These are phyloP conservation scores for Colletotrichum higginsianum DNA, from an alignment of 2,329 filamentous ascomycete genomes.

Conservation along the genomic window DNA sequence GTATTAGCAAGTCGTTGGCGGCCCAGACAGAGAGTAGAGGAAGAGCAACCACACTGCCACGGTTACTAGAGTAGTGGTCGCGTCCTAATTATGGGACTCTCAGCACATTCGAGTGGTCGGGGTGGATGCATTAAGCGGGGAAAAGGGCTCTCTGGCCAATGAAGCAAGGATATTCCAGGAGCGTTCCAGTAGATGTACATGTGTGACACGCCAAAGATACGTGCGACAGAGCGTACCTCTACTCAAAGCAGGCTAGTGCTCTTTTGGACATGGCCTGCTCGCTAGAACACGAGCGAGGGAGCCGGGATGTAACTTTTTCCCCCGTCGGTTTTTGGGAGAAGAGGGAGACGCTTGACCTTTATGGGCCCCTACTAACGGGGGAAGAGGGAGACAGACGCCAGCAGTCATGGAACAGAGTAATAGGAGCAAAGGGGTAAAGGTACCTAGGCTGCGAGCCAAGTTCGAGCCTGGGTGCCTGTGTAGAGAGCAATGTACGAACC, in stretches of 20 bases:
- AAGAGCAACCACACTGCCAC: not conserved
- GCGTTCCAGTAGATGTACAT: conserved; percentile 37
- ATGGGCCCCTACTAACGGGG: not conserved
- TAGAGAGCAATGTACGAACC: not conserved
- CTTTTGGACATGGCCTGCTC: conserved; percentile 21
- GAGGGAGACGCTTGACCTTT: too few relatives aligned
- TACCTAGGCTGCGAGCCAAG: not conserved
- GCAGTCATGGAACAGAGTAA: not conserved
- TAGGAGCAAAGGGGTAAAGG: not conserved
- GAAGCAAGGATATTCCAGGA: not conserved
- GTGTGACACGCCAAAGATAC: conserved; percentile 29
- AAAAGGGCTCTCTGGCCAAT: conserved; percentile 38
- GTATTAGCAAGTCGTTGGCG: conserved; percentile 5
- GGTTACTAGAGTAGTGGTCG: conserved; percentile 6
- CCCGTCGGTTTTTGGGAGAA: conserved; percentile 14
- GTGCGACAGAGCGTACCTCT: conserved; percentile 34
- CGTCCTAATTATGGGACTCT: conserved; percentile 27
- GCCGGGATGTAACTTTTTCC: conserved; percentile 23
- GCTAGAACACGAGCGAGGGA: conserved; percentile 41
- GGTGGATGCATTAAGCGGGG: conserved; percentile 40
- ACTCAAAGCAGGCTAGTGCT: conserved; percentile 29
- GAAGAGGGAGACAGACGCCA: not conserved
- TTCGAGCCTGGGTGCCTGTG: not conserved
- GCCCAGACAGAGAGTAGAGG: conserved; percentile 5
- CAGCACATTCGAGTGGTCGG: conserved; percentile 18